Evolutionary conservation across 768 basidiomycete genomes (phyloP), one percentile per base, ranked within the genome.

Genomic region (Tylopilus cervinicoccineus): DNA sequence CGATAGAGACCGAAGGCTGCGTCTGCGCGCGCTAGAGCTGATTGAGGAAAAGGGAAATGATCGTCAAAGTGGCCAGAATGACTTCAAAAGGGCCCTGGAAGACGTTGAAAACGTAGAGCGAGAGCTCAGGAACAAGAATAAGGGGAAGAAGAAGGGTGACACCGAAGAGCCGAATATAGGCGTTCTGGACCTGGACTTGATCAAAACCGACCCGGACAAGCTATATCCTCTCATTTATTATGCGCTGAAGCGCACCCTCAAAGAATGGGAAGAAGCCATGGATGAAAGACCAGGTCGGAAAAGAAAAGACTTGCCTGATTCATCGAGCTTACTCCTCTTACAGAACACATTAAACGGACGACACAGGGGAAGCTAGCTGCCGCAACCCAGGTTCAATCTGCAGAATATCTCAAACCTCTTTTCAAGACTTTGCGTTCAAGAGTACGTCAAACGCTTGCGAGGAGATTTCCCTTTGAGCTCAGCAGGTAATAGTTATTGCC

Each of bases 211-310:
- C 65, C 89, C 93, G 7, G 90, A 95, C 73, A 96, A 90, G 68
- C 72, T 98, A 24, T 97, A 99, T 63, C 96, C 96, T 0, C 75
- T 97, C 58, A 97, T 99, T 42, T 99, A 99, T 63, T 93, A 93
- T 64, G 91, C 93, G 2, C 72, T 98, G 49, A 97, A 97, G 75
- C 77, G 86, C 53, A 86, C 84, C 6, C 74, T 98, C 43, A 93
- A 93, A 59, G 96, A 99, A 62, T 99, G 96, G 96, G 94, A 84
- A 55, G 86, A 93, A 58, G 88, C 88, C 39, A 87, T 99, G 87
- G 91, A 89, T 46, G 88, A 91, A 52, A 77, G 96, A 60, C 93
- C 93, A 58, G 93, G 93, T 91, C 52, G 29, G 79, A 22, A 39
- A 23, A 26, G 9, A 28, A n/a, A n/a, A 10, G 3, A 12, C 3